Evolutionary conservation across 2,329 filamentous ascomycete species (phyloP).

Genomic region (Aspergillus uvarum): DNA sequence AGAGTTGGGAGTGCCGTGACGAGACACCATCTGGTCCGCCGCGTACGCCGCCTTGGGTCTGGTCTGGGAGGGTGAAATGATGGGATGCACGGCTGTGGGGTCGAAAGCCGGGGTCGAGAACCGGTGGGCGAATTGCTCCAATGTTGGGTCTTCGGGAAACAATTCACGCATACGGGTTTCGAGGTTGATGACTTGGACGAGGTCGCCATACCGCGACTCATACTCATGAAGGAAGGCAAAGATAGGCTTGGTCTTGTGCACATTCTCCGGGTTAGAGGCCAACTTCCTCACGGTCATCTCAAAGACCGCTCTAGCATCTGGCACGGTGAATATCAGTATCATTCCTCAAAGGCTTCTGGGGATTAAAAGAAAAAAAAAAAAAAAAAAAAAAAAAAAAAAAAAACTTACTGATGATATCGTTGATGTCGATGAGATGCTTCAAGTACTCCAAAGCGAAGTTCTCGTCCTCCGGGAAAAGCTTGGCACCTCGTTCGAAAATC

Average conservation of each 20-base stretch:
- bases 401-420: conserved; percentile 85
- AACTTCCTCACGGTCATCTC: conserved; percentile 88
- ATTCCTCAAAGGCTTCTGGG: neutral
- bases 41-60: conserved; percentile 55
- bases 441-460: conserved; percentile 92
- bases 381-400: conserved; percentile 17
- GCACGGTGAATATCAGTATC: conserved; percentile 16
- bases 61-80: conserved; percentile 82
- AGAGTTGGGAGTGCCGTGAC: conserved; percentile 37
- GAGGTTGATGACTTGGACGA: conserved; percentile 84
- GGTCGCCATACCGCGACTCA: conserved; percentile 89
- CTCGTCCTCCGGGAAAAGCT: conserved; percentile 91
- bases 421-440: conserved; percentile 87
- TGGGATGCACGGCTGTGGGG: conserved; percentile 74
- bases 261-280: conserved; percentile 70
- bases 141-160: conserved; percentile 82
- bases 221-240: conserved; percentile 94
- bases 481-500: conserved; percentile 92
- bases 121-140: conserved; percentile 73
- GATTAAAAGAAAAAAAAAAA: conserved; percentile 17
- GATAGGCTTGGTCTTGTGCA: conserved; percentile 75
- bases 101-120: conserved; percentile 75
- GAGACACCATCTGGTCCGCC: conserved; percentile 25
- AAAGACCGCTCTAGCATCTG: conserved; percentile 92
- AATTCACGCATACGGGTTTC: conserved; percentile 91